Evolutionary conservation across 164 flowering plant genomes (phyloP), one percentile per base, ranked within the genome.

Genomic region (Nelumbo lutea): DNA sequence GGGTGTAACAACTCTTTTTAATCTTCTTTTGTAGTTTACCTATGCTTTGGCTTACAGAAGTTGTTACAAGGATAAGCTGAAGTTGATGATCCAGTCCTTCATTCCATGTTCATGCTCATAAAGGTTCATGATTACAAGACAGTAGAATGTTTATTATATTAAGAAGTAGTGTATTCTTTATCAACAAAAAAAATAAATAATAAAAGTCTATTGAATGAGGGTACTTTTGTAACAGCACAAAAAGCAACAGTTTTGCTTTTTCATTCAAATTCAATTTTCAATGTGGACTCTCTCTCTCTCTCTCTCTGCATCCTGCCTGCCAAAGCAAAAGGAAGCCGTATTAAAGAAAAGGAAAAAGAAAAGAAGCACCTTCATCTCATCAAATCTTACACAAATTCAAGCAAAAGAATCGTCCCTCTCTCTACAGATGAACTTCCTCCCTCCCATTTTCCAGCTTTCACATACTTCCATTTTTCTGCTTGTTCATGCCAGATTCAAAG

Each of bases 401-500:
- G 57, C 69, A 62, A 64, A 68, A 46, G 55, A 11, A 66, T 59
- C 66, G 15, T 69, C 10, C 66, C 46, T 62, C 66, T 61, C 42
- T 2, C 14, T 38, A 44, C 72, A 69, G 56, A 69, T 69, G 72
- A 69, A 52, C 60, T 69, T 46, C 59, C 63, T 69, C 59, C 14
- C 59, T 63, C 71, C 61, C 62, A 13, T 52, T 61, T 59, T 69
- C 56, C 67, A 40, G 11, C 68, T 44, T 48, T 44, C 68, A 57
- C 64, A 75, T 68, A 79, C 44, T 77, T 70, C 27, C 75, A 50
- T 7, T 59, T 71, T 42, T 9, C 61, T 46, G 7, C 48, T 61
- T 75, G 79, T 80, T 81, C 85, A 85, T 85, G 88, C 88, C 81
- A 79, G 88, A 80, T 83, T 81, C 83, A 62, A 85, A 83, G 76